Base-by-base conservation (phyloP, 2,329 filamentous ascomycete genomes). In the Metarhizium sp. region DNA sequence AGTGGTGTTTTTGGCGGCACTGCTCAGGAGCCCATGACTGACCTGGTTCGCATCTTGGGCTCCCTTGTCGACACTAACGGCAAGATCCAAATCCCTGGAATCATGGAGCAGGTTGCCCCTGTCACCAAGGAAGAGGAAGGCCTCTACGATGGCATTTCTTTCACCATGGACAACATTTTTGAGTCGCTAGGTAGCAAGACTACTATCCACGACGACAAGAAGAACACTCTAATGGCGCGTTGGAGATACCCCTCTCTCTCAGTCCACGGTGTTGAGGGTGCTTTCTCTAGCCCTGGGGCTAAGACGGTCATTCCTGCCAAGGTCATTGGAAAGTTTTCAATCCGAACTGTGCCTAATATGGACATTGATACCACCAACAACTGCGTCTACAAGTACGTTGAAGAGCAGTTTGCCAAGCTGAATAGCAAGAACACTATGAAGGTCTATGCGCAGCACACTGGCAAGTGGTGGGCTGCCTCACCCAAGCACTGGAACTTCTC, bases 401-500 rank as follows among this genome's bases (percentile, higher is more conserved):
- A 92, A 67, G 85, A 88, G 61, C 84, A 88, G 62, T 96, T 95
- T 71, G 86, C 87, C 64, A 90, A 91, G 74, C 80, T 97, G 38
- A 82, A 84, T 61, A 94, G 87, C 73, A 99, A 99, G 81, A 99
- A 99, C 78, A 91, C 80, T 16, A 73, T 95, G 67, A 88, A 89
- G 65, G 85, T 91, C 53, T 85, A 79, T 68, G 79, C 92, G 57
- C 86, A 92, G 73, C 94, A 99, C 77, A 86, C 85, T 57, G 94
- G 94, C 63, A 96, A 96, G 76, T 99, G 94, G 94, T 99, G 94
- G 94, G 91, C 95, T 50, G 91, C 95, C 50, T 92, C 88, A 68
- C 92, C 94, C 34, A 94, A 95, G 76, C 92, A 99, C 80, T 97
- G 94, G 91, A 99, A 99, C 80, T 99, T 97, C 75, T 82, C 85